These are phyloP conservation scores for Russula compacta DNA, from an alignment of 768 basidiomycete genomes.

Conservation along the genomic window DNA sequence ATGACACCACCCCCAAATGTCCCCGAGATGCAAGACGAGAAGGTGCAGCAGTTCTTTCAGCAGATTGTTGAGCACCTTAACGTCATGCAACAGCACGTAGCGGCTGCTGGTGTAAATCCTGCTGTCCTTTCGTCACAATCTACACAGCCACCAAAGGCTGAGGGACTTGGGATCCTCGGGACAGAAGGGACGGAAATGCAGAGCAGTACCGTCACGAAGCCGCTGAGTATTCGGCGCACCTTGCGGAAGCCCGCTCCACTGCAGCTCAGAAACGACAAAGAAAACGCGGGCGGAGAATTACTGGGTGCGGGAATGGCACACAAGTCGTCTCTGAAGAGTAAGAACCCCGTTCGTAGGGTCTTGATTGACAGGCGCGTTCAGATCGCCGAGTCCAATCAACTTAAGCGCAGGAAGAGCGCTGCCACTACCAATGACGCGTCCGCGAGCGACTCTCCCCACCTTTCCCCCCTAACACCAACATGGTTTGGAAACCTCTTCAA, in stretches of 20 bases:
- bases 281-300: constrained; percentile 34
- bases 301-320: constrained; percentile 7
- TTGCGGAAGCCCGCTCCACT: constrained; percentile 13
- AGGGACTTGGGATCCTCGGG: constrained; percentile 9
- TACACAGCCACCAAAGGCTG: not conserved
- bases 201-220: constrained; percentile 29
- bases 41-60: constrained; percentile 76
- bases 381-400: constrained; percentile 40
- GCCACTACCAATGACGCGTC: constrained; percentile 16
- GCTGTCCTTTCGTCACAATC: not conserved
- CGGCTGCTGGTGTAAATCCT: constrained; percentile 2
- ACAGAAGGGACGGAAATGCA: constrained; percentile 5
- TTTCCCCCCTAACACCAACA: constrained; percentile 37
- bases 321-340: constrained; percentile 38
- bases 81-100: constrained; percentile 52
- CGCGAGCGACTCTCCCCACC: constrained; percentile 31
- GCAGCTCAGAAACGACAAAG: constrained; percentile 41
- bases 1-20: constrained; percentile 41
- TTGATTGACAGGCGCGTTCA: constrained; percentile 34
- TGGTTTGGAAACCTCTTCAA: constrained; percentile 91
- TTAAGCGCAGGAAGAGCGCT: constrained; percentile 29
- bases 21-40: constrained; percentile 66
- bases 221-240: constrained; percentile 34
- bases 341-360: constrained; percentile 20
- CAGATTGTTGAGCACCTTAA: constrained; percentile 78